Evolutionary conservation across 495 filamentous ascomycete species (phyloP).

Genomic region (Penicillium macrosclerotiorum): DNA sequence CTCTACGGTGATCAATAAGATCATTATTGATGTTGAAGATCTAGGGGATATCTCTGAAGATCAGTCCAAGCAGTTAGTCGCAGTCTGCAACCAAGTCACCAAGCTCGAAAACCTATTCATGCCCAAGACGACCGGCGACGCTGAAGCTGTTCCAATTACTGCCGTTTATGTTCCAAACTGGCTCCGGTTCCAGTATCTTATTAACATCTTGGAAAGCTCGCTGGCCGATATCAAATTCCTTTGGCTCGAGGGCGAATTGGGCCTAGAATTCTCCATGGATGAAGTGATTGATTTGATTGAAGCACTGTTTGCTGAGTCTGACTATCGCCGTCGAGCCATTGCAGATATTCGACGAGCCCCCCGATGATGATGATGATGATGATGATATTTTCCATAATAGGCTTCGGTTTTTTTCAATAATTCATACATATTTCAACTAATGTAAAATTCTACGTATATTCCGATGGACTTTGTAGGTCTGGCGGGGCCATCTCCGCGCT

Average conservation of each 20-base stretch:
- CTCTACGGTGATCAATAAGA: slow-evolving; percentile 74
- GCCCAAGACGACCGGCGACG: slow-evolving; percentile 43
- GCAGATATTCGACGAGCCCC: slow-evolving; percentile 64
- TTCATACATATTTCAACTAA: background rate
- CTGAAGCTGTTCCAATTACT: slow-evolving; percentile 59
- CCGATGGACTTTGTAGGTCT: slow-evolving; percentile 10
- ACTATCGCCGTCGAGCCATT: slow-evolving; percentile 71
- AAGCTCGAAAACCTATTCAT: slow-evolving; percentile 73
- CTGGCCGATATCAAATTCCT: slow-evolving; percentile 84
- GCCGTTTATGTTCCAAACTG: slow-evolving; percentile 78
- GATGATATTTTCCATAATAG: background rate
- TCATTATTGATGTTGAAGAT: slow-evolving; percentile 84
- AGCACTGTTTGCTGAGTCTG: slow-evolving; percentile 87
- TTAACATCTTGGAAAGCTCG: slow-evolving; percentile 85
- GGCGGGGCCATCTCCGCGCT: slow-evolving; percentile 37
- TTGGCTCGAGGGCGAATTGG: slow-evolving; percentile 83
- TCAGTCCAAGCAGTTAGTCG: slow-evolving; percentile 76
- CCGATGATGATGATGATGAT: slow-evolving; percentile 18
- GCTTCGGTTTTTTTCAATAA: background rate
- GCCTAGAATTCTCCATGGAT: slow-evolving; percentile 75
- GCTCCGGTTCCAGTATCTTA: slow-evolving; percentile 86
- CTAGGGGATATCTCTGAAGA: slow-evolving; percentile 81
- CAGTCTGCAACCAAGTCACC: slow-evolving; percentile 68
- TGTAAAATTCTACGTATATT: background rate
- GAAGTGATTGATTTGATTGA: slow-evolving; percentile 87